Conservation (phyloP, 331 rosid genomes). For the Dryas integrifolia region DNA sequence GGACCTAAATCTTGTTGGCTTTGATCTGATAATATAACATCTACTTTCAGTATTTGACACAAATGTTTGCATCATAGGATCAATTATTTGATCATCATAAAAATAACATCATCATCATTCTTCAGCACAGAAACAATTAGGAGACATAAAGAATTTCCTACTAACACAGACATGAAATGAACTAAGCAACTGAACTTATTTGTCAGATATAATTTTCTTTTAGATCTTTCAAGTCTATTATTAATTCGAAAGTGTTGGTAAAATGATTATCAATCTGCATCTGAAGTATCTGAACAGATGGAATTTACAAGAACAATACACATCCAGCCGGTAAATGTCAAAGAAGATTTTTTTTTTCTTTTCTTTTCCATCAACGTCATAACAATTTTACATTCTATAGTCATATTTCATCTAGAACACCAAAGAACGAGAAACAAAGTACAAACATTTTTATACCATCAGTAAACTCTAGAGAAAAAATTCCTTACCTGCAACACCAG, state of each 20-base stretch:
- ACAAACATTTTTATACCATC: background rate
- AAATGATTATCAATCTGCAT: background rate
- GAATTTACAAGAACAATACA: background rate
- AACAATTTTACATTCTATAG: background rate
- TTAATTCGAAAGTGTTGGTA: background rate
- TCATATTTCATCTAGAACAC: background rate
- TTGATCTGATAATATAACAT: conserved; percentile 66
- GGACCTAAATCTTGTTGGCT: conserved; percentile 78
- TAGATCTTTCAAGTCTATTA: background rate
- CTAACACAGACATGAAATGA: background rate
- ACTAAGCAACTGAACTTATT: background rate
- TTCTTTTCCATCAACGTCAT: background rate
- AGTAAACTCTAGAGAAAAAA: background rate
- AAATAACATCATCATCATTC: background rate
- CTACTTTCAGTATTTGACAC: conserved; percentile 32
- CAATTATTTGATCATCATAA: conserved; percentile 16
- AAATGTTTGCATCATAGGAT: conserved; percentile 26
- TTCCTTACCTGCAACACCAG: conserved; percentile 75
- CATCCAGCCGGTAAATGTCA: background rate
- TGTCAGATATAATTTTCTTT: background rate
- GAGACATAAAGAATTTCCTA: background rate
- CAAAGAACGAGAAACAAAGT: background rate
- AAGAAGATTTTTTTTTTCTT: background rate
- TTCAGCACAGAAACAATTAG: background rate
- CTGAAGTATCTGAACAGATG: background rate